These are phyloP conservation scores for Saturnispora besseyi DNA, from an alignment of 805 yeast species.

Conservation along the genomic window DNA sequence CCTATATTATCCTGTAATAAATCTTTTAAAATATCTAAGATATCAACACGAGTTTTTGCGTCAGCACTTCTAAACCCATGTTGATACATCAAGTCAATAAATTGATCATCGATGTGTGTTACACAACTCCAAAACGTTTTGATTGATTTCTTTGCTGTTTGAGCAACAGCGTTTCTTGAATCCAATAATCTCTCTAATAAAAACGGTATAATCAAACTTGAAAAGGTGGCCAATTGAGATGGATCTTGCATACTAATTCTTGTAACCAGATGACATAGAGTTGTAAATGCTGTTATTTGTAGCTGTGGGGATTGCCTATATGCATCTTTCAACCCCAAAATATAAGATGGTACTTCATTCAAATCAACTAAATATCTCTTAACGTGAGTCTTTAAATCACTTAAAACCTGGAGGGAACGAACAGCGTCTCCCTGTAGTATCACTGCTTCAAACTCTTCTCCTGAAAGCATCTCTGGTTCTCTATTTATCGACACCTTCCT, in stretches of 20 bases:
- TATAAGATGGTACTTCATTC: conserved; percentile 39
- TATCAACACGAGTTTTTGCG: conserved; percentile 32
- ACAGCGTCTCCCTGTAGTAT: conserved; percentile 1
- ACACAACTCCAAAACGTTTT: conserved; percentile 43
- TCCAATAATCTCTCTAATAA: conserved; percentile 40
- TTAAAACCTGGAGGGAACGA: conserved; percentile 1
- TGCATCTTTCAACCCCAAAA: conserved; percentile 41
- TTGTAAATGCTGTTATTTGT: conserved; percentile 40
- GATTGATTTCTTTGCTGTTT: conserved; percentile 42
- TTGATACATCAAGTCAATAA: conserved; percentile 37
- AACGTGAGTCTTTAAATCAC: conserved; percentile 22
- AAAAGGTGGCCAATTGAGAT: conserved; percentile 32
- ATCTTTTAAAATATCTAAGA: conserved; percentile 37
- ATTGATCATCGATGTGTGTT: conserved; percentile 20
- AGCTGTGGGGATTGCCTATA: conserved; percentile 30
- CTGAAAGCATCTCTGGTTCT: conserved; percentile 1
- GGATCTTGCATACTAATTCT: conserved; percentile 51
- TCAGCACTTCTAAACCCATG: conserved; percentile 35
- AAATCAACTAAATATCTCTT: conserved; percentile 47
- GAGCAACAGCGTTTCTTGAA: conserved; percentile 28
- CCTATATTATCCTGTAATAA: conserved; percentile 31
- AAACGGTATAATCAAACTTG: conserved; percentile 41
- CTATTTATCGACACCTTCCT: not conserved
- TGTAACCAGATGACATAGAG: conserved; percentile 47
- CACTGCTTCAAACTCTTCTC: conserved; percentile 5